Base-by-base conservation (phyloP, 2,329 filamentous ascomycete species). In the Apiospora aurea region DNA sequence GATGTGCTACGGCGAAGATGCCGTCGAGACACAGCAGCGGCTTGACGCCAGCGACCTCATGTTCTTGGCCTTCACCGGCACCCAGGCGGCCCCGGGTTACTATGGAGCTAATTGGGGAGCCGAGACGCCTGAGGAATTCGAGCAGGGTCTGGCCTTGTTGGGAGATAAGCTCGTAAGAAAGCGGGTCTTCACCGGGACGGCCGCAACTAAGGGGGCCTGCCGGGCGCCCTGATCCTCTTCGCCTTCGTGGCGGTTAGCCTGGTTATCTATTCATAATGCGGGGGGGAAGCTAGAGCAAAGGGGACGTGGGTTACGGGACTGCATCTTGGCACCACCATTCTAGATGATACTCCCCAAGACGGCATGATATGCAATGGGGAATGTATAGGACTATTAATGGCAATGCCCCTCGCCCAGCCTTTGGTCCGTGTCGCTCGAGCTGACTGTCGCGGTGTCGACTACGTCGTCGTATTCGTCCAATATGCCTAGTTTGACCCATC, bases 61-160 rank as follows among this genome's bases (percentile, higher is more conserved):
- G 44, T 47, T 69, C 67, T 7, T 69, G 44, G 67, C 67, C 8
- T 69, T 69, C 14, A 49, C 44, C 67, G 67, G 67, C 44, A 46
- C 26, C 44, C 26, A 69, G 34, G 67, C 67, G 26, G 2, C 34
- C 7, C 67, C 67, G 44, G 67, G 67, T 11, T 49, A 34, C 7
- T 47, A 24, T 34, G 67, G 67, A n/a, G 67, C 67, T 16, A n/a
- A 69, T 24, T 69, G 67, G 67, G 44, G 16, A 6, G 67, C 67
- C 44, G 21, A 69, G 44, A 69, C 67, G 14, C 67, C 67, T 18
- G 44, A 34, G 16, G 67, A 69, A 34, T 69, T 69, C 26, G 44
- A 46, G 26, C 18, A 69, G 44, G 47, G 67, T 49, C 26, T 69
- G 67, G 44, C 44, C 67, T 14, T 69, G 29, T 26, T 69, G 16